Percentiles rank a stretch among this genome's conserved stretches.
These are phyloP conservation scores for Lathyrus aphaca DNA, from an alignment of 306 rosid genomes.

Conservation along the genomic window DNA sequence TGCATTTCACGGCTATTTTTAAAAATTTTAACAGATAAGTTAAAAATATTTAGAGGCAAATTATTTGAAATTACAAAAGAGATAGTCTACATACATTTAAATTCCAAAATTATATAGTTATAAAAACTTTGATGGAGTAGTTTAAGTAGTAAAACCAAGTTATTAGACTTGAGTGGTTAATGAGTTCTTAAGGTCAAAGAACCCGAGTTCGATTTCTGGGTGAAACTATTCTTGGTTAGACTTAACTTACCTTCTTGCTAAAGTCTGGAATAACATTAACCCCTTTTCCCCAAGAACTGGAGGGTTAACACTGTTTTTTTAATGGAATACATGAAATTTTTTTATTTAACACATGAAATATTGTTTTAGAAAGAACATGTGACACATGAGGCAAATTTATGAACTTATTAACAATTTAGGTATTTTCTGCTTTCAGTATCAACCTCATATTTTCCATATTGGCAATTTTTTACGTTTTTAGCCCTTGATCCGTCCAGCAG, in stretches of 20 bases:
- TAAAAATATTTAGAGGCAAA: neutral
- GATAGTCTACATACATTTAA: neutral
- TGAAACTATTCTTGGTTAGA: no score
- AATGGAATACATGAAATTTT: neutral
- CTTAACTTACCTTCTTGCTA: no score
- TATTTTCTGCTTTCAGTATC: conserved; percentile 7
- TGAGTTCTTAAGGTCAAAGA: no score
- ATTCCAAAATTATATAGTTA: neutral
- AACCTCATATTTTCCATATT: conserved; percentile 1
- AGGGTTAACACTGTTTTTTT: no score
- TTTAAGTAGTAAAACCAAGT: neutral
- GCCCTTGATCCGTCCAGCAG: neutral
- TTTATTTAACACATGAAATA: neutral
- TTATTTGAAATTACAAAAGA: neutral
- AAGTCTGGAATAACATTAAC: no score
- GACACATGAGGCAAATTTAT: neutral
- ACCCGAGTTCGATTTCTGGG: no score
- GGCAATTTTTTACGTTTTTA: neutral
- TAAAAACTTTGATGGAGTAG: neutral
- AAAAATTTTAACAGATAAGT: neutral
- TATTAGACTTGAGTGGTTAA: no score
- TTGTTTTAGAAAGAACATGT: neutral
- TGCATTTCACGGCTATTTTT: neutral
- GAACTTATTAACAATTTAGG: conserved; percentile 1
- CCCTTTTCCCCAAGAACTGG: no score